Base-by-base conservation (phyloP, 1,284 basidiomycete species). In the Porogramme epimiltina region DNA sequence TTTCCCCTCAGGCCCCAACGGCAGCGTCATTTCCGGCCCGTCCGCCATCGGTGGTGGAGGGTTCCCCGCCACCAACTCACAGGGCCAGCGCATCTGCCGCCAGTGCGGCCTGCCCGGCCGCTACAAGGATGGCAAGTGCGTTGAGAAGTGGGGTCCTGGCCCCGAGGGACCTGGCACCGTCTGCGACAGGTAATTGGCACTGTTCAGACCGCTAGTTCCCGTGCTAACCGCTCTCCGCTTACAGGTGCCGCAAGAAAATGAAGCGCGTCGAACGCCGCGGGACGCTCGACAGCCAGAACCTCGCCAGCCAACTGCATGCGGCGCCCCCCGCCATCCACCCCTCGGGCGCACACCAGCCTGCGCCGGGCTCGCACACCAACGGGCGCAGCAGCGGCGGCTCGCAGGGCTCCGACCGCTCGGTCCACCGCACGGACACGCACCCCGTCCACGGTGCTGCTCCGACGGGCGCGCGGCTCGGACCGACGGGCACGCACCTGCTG, bases 111-210 rank as follows among this genome's bases (percentile, higher is more conserved):
- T 81, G 31, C 71, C 81, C 1, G 82, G 82, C 0, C 72, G 89
- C 1, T 91, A 91, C 73, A 91, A 91, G 72, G 89, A 91, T 13
- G 85, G 85, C 16, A 91, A 90, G 63, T 91, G 89, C 63, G 87
- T 91, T 40, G 89, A 91, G 65, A 91, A 91, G 67, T 91, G 89
- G 89, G 89, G 89, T 2, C 89, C 89, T 15, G 89, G 89, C 2
- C 89, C 89, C 44, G 80, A 86, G 69, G 89, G 89, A 0, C 88
- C 88, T 39, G 89, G 89, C 20, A 91, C 89, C 0, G 89, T 91
- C 0, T 91, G 89, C 63, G 89, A 91, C 74, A 73, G 87, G 78
- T 84, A 63, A 55, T 79, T 70, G 5, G 5, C 34, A 42, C n/a
- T 25, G 22, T 45, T 37, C 23, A 10, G 10, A 42, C 57, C 52